Evolutionary conservation across 768 basidiomycete species (phyloP).

Genomic region (Serendipita indica): DNA sequence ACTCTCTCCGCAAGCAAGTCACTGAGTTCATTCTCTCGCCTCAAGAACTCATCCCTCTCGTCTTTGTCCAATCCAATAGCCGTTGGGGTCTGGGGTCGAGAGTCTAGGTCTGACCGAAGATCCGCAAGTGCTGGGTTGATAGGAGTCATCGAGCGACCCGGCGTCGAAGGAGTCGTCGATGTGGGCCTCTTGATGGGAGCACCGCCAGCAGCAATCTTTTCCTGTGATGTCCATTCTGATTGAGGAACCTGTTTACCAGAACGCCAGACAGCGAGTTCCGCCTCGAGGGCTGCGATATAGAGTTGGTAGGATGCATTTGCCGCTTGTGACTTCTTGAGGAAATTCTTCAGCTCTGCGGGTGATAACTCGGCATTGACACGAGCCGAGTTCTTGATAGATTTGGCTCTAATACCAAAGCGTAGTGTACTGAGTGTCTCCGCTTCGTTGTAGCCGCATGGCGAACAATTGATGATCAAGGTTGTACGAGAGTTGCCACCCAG

Average conservation of each 20-base stretch:
- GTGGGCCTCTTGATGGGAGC: slow-evolving; percentile 34
- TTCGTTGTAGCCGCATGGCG: slow-evolving; percentile 94
- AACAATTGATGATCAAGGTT: slow-evolving; percentile 99
- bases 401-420: slow-evolving; percentile 99
- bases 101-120: slow-evolving; percentile 53
- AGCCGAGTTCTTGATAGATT: slow-evolving; percentile 99
- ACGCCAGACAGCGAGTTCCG: slow-evolving; percentile 82
- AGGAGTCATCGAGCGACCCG: slow-evolving; percentile 55
- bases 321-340: slow-evolving; percentile 78
- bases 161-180: slow-evolving; percentile 52
- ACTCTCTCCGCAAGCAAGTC: slow-evolving; percentile 77
- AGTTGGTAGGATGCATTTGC: slow-evolving; percentile 72
- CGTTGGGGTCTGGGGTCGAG: slow-evolving; percentile 85
- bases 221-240: slow-evolving; percentile 60
- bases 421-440: slow-evolving; percentile 90
- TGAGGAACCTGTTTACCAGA: slow-evolving; percentile 73
- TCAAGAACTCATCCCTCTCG: slow-evolving; percentile 92
- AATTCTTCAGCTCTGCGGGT: slow-evolving; percentile 85
- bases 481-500: slow-evolving; percentile 89
- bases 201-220: slow-evolving; percentile 37
- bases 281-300: slow-evolving; percentile 80
- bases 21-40: slow-evolving; percentile 89
- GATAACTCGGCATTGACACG: slow-evolving; percentile 97
- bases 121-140: slow-evolving; percentile 60
- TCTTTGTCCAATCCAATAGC: slow-evolving; percentile 83